Base-by-base conservation (phyloP, 176 grass and related monocot species). In the Pontederia crassipes region DNA sequence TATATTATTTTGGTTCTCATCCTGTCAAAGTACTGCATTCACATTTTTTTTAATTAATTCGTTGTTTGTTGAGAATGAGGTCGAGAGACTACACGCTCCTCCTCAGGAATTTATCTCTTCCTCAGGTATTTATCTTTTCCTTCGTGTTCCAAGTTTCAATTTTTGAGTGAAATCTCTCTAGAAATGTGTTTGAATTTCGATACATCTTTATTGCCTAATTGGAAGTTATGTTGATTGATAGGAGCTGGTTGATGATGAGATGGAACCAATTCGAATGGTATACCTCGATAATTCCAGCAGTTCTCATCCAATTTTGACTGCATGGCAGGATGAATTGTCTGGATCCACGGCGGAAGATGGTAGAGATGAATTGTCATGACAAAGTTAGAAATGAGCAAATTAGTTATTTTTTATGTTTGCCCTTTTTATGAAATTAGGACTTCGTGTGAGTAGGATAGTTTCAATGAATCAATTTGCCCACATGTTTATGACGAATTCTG, bases 251-350 rank as follows among this genome's bases (percentile, higher is more conserved):
- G 62, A 77, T 77, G 18, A 48, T 46, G 74, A 72, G 17, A 77
- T 24, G 48, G 80, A 77, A 60, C 80, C 80, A 48, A 68, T 77
- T n/a, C 62, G 74, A 35, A 51, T 77, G 20, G 49, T 77, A 20
- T 73, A 72, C 28, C 10, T 59, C 32, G 74, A 77, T 65, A 62
- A 77, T 50, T 61, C 26, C 10, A 82, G 55, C 55, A 73, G 55
- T 54, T 58, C 59, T 15, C 54, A 59, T 73, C 62, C 59, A 24
- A 24, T 68, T 77, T 46, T 49, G 26, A 48, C 48, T 13, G 35
- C 18, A 57, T 54, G 46, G 14, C 24, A 72, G n/a, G 40, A 68
- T 57, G 45, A 66, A 67, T 65, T 24, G 20, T 24, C 20, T 24
- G 20, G 20, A 24, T 24, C 20, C 20, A 24, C 20, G 20, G 20